A percentile compares a stretch with the other conserved stretches of the same genome.
Evolutionary conservation across 2,329 filamentous ascomycete species (phyloP).

Genomic region (Beauveria scarabaeidicola): DNA sequence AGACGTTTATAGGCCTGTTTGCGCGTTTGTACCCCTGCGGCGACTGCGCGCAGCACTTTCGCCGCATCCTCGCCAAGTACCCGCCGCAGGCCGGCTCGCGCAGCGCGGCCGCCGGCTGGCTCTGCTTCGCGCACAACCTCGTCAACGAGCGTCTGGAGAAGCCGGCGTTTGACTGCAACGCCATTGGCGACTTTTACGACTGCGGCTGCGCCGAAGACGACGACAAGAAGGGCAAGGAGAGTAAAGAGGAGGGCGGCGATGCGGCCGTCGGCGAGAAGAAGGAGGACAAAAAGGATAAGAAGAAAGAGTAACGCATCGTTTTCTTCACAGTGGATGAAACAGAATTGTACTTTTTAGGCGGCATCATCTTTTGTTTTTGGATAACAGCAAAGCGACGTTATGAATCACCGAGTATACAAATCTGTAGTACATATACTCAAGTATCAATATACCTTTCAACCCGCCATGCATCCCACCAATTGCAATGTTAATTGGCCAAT

Average conservation of each 20-base stretch:
- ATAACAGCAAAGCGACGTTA: neutral
- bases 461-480: neutral
- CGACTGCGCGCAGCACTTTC: slow-evolving; percentile 61
- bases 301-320: neutral
- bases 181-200: slow-evolving; percentile 63
- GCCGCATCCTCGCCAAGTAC: slow-evolving; percentile 50
- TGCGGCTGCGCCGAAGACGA: slow-evolving; percentile 62
- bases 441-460: neutral
- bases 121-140: slow-evolving; percentile 59
- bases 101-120: slow-evolving; percentile 57
- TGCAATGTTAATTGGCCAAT: neutral
- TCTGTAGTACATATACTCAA: neutral
- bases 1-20: slow-evolving; percentile 58
- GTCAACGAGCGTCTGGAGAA: slow-evolving; percentile 59
- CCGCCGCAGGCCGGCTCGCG: slow-evolving; percentile 58
- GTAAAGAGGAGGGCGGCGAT: neutral
- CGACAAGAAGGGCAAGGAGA: slow-evolving; percentile 28
- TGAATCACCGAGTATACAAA: neutral
- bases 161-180: slow-evolving; percentile 54
- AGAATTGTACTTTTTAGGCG: neutral
- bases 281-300: neutral
- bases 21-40: slow-evolving; percentile 62
- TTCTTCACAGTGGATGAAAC: neutral
- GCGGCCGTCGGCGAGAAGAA: neutral
- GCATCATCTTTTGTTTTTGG: neutral